A percentile compares a stretch with the other conserved stretches of the same genome.
phyloP scores from a whole-genome alignment of 2,329 filamentous ascomycete genomes.

The Tolypocladium ovalisporum region DNA sequence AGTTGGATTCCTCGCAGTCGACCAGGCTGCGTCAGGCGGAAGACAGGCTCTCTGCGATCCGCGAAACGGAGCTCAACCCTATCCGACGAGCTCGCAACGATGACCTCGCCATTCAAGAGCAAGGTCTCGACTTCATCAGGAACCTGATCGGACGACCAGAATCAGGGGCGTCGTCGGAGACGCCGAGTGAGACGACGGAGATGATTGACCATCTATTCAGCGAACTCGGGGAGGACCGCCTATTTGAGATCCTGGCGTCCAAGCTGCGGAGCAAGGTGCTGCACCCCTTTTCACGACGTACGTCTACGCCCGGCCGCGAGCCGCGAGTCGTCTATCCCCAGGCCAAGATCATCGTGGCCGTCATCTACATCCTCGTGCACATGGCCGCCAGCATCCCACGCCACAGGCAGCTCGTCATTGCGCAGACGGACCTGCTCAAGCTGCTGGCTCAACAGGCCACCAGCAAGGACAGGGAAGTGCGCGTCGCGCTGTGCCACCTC shows the following conservation, averaged over 20 bases:
- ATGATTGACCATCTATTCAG: constrained; percentile 82
- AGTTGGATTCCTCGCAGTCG: constrained; percentile 25
- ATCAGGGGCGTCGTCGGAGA: constrained; percentile 37
- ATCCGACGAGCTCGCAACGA: constrained; percentile 60
- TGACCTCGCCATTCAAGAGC: constrained; percentile 79
- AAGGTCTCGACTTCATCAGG: constrained; percentile 78
- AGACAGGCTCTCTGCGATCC: constrained; percentile 36
- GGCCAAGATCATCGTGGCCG: constrained; percentile 62
- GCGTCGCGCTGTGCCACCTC: constrained; percentile 70
- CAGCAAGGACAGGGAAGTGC: constrained; percentile 62
- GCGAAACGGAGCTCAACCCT: constrained; percentile 59
- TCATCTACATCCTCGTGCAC: constrained; percentile 77
- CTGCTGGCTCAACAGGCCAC: constrained; percentile 63
- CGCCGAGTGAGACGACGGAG: constrained; percentile 40
- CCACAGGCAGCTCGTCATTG: constrained; percentile 67
- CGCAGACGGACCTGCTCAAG: constrained; percentile 65
- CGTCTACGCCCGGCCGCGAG: constrained; percentile 22
- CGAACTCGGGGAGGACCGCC: constrained; percentile 61
- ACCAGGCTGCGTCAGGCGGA: constrained; percentile 38
- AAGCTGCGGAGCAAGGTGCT: constrained; percentile 59
- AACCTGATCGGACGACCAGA: constrained; percentile 66
- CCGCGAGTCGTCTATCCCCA: constrained; percentile 44
- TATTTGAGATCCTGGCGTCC: constrained; percentile 71
- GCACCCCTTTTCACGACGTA: constrained; percentile 38
- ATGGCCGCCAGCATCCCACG: constrained; percentile 71